These are phyloP conservation scores for Geranium incanum DNA, from an alignment of 441 rosid species.

Conservation along the genomic window DNA sequence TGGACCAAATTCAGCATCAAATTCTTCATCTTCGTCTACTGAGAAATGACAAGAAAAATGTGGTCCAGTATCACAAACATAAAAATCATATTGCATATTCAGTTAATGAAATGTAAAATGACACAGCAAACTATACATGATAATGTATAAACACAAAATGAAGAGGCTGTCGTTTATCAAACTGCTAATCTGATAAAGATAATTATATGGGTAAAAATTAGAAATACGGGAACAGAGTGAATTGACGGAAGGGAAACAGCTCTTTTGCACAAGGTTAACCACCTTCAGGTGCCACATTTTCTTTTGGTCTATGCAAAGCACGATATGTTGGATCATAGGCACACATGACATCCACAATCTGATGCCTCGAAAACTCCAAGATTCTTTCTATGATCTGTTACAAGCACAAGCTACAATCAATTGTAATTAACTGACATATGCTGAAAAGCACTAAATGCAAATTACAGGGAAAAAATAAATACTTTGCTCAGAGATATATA, in stretches of 20 bases:
- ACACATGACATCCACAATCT: constrained; percentile 76
- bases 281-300: constrained; percentile 74
- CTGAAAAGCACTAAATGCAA: constrained; percentile 5
- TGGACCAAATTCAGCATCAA: constrained; percentile 58
- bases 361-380: constrained; percentile 90
- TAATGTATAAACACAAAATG: not conserved
- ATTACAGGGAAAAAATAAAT: constrained; percentile 15
- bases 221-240: constrained; percentile 12
- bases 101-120: constrained; percentile 10
- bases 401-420: constrained; percentile 17
- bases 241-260: constrained; percentile 9
- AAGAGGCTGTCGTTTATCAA: constrained; percentile 2
- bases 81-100: not conserved
- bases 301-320: constrained; percentile 71
- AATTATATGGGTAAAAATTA: constrained; percentile 16
- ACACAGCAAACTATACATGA: not conserved
- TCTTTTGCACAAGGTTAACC: constrained; percentile 41
- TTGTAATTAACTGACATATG: constrained; percentile 10
- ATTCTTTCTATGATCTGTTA: constrained; percentile 89
- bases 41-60: constrained; percentile 22
- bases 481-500: constrained; percentile 13
- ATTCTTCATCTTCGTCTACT: constrained; percentile 89
- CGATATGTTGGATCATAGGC: constrained; percentile 92
- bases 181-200: not conserved
- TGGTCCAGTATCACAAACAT: constrained; percentile 12